Percentiles rank a stretch among this genome's conserved stretches.
Conservation (phyloP, 2,329 filamentous ascomycete species). For the Zasmidium cellare region DNA sequence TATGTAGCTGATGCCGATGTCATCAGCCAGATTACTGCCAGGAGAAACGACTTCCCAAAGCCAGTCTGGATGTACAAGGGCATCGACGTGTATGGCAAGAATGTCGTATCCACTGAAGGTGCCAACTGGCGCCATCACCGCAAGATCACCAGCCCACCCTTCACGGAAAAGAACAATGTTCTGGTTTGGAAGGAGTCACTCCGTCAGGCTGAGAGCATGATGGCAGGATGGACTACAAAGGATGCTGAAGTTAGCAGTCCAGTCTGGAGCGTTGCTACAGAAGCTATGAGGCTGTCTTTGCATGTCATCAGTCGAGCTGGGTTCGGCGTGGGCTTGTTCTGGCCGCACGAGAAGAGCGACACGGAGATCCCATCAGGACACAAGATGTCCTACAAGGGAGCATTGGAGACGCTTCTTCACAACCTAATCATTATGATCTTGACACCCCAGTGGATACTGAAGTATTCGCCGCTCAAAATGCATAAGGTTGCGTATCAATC, state of each 20-base stretch:
- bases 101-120: constrained; percentile 71
- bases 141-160: constrained; percentile 69
- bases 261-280: constrained; percentile 59
- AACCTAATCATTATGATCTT: constrained; percentile 64
- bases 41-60: constrained; percentile 72
- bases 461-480: constrained; percentile 52
- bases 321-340: constrained; percentile 61
- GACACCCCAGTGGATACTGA: constrained; percentile 58
- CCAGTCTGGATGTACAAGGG: constrained; percentile 60
- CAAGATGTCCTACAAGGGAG: constrained; percentile 65
- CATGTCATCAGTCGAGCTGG: constrained; percentile 68
- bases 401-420: constrained; percentile 62
- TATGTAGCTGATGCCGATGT: constrained; percentile 65
- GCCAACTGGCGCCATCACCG: constrained; percentile 70
- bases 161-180: constrained; percentile 74
- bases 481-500: constrained; percentile 56
- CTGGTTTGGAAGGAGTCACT: constrained; percentile 66
- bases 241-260: constrained; percentile 46
- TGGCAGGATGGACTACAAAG: constrained; percentile 57
- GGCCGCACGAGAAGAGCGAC: constrained; percentile 57
- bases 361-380: constrained; percentile 49
- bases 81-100: constrained; percentile 68
- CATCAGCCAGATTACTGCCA: constrained; percentile 64
- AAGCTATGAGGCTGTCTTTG: constrained; percentile 65
- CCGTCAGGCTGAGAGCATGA: constrained; percentile 63